Percentiles rank a stretch among this genome's conserved stretches.
Evolutionary conservation across 108 stramenopile species (phyloP).

Genomic region (Skeletonema costatum): DNA sequence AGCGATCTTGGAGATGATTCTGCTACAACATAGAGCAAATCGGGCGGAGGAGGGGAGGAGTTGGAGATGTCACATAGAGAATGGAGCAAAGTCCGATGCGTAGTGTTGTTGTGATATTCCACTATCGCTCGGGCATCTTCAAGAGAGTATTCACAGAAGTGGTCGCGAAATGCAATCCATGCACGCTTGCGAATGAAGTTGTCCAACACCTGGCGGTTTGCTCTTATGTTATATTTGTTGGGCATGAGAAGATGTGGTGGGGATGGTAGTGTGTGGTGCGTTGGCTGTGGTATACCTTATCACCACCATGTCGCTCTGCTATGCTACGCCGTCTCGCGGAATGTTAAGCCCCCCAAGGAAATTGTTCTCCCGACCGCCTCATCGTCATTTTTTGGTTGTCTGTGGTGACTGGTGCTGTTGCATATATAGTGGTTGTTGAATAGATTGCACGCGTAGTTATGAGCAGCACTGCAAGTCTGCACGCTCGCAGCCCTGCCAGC

Average conservation of each 20-base stretch:
- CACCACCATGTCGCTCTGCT: too few species aligned
- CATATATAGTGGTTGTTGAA: too few species aligned
- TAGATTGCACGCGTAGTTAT: not conserved
- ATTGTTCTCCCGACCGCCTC: too few species aligned
- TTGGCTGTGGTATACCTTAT: too few species aligned
- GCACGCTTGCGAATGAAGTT: slow-evolving; percentile 7
- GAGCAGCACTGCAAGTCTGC: not conserved
- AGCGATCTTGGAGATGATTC: slow-evolving; percentile 1
- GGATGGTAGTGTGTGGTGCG: too few species aligned
- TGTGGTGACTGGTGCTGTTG: too few species aligned
- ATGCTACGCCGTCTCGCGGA: too few species aligned
- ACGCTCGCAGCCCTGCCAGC: not conserved
- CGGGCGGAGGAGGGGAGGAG: slow-evolving; percentile 2
- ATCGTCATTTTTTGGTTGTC: too few species aligned
- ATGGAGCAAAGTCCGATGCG: slow-evolving; percentile 15
- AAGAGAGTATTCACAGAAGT: not conserved
- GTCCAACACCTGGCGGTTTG: slow-evolving; percentile 11
- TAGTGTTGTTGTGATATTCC: slow-evolving; percentile 5
- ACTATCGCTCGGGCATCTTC: slow-evolving; percentile 6
- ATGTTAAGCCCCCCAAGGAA: too few species aligned
- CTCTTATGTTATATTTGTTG: slow-evolving; percentile 26
- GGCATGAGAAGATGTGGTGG: slow-evolving; percentile 1
- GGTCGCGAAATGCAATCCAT: slow-evolving; percentile 11
- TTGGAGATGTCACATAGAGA: slow-evolving; percentile 9
- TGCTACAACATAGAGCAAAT: slow-evolving; percentile 8